These are phyloP conservation scores for Rutstroemia sp. DNA, from an alignment of 2,329 filamentous ascomycete species.

Conservation along the genomic window DNA sequence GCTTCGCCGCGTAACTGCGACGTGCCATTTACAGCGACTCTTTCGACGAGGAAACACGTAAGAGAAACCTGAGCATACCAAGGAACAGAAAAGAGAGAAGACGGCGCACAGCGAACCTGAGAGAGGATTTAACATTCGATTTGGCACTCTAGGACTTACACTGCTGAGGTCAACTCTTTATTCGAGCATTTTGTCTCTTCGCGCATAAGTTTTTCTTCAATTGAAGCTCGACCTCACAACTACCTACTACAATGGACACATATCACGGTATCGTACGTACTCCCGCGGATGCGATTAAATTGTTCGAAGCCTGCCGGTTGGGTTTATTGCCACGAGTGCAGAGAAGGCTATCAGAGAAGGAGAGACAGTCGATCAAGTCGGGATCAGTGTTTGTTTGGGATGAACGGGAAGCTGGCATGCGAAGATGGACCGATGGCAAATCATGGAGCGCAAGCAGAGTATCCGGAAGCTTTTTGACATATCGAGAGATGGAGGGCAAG, in stretches of 20 bases:
- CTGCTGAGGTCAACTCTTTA: not conserved
- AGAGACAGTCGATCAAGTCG: conserved; percentile 89
- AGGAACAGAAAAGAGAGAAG: not conserved
- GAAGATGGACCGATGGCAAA: conserved; percentile 97
- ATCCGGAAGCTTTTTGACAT: conserved; percentile 94
- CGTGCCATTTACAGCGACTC: not conserved
- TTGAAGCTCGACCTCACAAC: conserved; percentile 9
- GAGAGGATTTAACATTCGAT: not conserved
- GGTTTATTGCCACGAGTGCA: conserved; percentile 88
- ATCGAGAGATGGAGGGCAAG: conserved; percentile 98
- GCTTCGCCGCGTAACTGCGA: conserved; percentile 1
- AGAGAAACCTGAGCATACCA: not conserved
- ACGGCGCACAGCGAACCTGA: not conserved
- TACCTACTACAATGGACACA: conserved; percentile 68
- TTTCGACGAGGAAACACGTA: not conserved
- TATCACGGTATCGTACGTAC: conserved; percentile 93
- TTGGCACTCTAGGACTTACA: not conserved
- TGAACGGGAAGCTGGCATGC: conserved; percentile 95
- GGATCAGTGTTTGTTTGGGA: conserved; percentile 99
- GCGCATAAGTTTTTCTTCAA: not conserved
- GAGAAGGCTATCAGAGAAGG: conserved; percentile 93
- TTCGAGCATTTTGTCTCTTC: not conserved
- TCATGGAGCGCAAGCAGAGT: conserved; percentile 98
- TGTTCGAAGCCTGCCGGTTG: conserved; percentile 94
- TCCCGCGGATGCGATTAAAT: conserved; percentile 91